A percentile compares a stretch with the other conserved stretches of the same genome.
phyloP scores from a whole-genome alignment of 768 basidiomycete species.

The Podaxis sp. region DNA sequence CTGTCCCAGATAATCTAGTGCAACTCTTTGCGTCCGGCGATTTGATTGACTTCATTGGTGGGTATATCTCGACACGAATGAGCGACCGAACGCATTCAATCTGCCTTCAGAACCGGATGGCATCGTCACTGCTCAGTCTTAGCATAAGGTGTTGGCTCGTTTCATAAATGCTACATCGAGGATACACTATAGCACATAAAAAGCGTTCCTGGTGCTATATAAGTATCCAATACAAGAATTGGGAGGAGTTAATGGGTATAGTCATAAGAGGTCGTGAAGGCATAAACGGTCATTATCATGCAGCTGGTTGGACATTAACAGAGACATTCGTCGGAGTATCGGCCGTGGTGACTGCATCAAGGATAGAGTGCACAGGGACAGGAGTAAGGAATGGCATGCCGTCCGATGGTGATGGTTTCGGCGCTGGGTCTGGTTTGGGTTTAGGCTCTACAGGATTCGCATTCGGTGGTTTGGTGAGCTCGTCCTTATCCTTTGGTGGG shows the following conservation, averaged over 20 bases:
- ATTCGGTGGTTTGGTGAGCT: background rate
- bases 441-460: background rate
- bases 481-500: slow-evolving; percentile 19
- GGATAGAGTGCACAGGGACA: background rate
- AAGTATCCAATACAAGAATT: background rate
- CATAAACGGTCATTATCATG: background rate
- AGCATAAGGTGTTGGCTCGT: slow-evolving; percentile 13
- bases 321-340: background rate
- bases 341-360: background rate
- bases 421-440: background rate
- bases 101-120: slow-evolving; percentile 39
- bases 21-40: slow-evolving; percentile 30
- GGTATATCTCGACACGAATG: slow-evolving; percentile 13
- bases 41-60: slow-evolving; percentile 50
- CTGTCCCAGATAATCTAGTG: slow-evolving; percentile 29
- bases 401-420: background rate
- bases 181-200: background rate
- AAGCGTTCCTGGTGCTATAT: background rate
- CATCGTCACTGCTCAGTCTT: slow-evolving; percentile 37
- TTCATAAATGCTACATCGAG: background rate
- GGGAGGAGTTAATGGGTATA: background rate
- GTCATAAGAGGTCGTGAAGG: background rate
- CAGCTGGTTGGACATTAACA: background rate
- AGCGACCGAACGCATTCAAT: background rate
- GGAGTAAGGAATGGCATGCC: slow-evolving; percentile 12